Evolutionary conservation across 257 asterid species (phyloP).

Genomic region (Nicotiana benthamiana): DNA sequence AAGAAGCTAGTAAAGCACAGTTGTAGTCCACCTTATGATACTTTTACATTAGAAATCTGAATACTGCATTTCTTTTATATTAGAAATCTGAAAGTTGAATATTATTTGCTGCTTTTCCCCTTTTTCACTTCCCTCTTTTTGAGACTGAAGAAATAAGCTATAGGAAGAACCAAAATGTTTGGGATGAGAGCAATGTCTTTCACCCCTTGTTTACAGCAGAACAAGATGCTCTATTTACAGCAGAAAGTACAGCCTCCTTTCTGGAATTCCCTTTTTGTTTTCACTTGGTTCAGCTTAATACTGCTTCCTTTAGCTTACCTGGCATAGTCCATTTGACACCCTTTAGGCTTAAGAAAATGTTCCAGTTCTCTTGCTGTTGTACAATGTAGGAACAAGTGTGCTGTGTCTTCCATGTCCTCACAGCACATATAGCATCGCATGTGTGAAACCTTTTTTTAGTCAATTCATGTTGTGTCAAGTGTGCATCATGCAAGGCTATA

Average conservation of each 20-base stretch:
- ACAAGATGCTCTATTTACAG: constrained; percentile 1
- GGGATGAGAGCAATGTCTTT: too few relatives aligned
- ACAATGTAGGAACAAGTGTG: background rate
- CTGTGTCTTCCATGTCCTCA: background rate
- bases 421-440: background rate
- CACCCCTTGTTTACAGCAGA: too few relatives aligned
- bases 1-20: background rate
- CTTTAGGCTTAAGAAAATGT: background rate
- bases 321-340: background rate
- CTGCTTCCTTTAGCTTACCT: background rate
- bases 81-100: background rate
- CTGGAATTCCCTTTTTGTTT: background rate
- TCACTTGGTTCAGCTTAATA: background rate
- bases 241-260: background rate
- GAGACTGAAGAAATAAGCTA: background rate
- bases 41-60: too few relatives aligned
- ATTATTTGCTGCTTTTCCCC: background rate
- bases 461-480: background rate
- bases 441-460: background rate
- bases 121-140: background rate
- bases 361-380: background rate
- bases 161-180: too few relatives aligned
- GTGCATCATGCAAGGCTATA: background rate
- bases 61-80: background rate
- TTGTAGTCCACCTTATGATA: background rate